Conservation (phyloP, 176 grass and related monocot genomes). For the Avena sativa region DNA sequence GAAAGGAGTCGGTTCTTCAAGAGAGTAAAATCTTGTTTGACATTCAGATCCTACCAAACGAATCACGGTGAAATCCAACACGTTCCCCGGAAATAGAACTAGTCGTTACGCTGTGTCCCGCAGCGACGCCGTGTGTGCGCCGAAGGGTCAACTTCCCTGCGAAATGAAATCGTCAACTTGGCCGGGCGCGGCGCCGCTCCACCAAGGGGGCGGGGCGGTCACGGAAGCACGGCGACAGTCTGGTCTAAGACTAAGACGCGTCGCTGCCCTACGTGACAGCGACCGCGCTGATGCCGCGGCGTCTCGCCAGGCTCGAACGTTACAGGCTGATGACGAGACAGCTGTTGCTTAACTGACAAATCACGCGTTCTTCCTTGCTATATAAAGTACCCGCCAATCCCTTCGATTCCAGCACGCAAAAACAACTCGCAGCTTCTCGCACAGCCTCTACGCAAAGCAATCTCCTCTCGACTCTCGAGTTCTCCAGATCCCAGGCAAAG, state of each 20-base stretch:
- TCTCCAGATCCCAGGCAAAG: neutral
- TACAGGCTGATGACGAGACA: neutral
- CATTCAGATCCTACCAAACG: too few species aligned
- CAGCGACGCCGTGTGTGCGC: neutral
- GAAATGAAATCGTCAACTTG: neutral
- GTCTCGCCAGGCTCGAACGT: too few species aligned
- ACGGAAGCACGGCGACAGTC: neutral
- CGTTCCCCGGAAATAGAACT: neutral
- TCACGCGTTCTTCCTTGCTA: neutral
- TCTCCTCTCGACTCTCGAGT: neutral
- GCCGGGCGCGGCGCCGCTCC: neutral
- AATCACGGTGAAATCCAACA: too few species aligned
- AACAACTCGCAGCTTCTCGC: neutral
- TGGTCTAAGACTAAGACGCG: slow-evolving; percentile 27
- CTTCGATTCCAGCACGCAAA: neutral
- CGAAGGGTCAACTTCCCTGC: neutral
- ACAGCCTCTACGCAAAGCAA: neutral
- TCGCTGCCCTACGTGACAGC: neutral
- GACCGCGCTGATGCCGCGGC: neutral
- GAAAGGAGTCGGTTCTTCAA: too few species aligned
- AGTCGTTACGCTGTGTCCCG: neutral
- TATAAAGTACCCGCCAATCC: neutral
- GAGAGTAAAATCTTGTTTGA: too few species aligned
- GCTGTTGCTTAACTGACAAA: neutral
- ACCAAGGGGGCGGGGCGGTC: neutral